Base-by-base conservation (phyloP, 441 rosid genomes). In the Gossypium aridum region DNA sequence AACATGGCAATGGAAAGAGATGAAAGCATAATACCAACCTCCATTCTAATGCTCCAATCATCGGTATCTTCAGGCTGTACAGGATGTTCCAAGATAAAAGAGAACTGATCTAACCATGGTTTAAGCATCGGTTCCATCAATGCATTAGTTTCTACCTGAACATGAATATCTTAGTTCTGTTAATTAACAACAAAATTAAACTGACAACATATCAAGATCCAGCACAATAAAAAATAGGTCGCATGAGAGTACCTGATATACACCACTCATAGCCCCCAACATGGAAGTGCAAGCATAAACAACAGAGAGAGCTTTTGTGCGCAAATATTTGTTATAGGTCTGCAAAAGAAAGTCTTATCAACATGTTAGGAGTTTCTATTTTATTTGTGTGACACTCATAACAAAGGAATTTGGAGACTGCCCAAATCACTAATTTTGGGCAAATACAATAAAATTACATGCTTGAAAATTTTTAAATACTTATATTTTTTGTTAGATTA, bases 11-110 rank as follows among this genome's bases (percentile, higher is more conserved):
- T 47, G 62, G 55, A 78, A 45, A 53, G 5, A 60, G 55, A 76
- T 74, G n/a, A 72, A 77, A 71, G 63, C 20, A 74, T 22, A 51
- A 76, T 64, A 70, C 82, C 65, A 82, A 95, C 99, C 98, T 93
- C 99, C 94, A 85, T 88, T 87, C 96, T 90, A 78, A 91, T 34
- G 82, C 88, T 85, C 99, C 99, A 95, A 78, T 95, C 97, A 82
- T 95, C 94, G 53, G 98, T 97, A 87, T 91, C 93, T 86, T 93
- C 98, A 73, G 84, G 80, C 75, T 90, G 89, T 75, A 93, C 84
- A 26, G 99, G 97, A 78, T 82, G 88, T 78, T 84, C 85, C 80
- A 95, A 80, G 81, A 90, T 88, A 55, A 81, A 76, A 79, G 90
- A 80, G 77, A 90, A 93, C 77, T 84, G 88, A 72, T 83, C 89